A percentile compares a stretch with the other conserved stretches of the same genome.
phyloP scores from a whole-genome alignment of 1,284 basidiomycete species.

The Athelia psychrophila region DNA sequence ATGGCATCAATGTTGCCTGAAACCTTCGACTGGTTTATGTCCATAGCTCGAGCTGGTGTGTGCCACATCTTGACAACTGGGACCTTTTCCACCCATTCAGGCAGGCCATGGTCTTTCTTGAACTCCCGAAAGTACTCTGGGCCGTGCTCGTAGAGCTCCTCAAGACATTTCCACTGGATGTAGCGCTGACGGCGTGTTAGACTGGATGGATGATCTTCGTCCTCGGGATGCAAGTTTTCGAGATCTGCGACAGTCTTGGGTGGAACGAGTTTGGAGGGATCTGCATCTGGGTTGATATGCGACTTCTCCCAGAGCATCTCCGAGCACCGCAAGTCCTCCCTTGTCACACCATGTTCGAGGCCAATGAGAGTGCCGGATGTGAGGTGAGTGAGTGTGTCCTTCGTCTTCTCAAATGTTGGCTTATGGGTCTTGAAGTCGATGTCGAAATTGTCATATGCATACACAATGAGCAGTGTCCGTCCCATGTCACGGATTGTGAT shows the following conservation, averaged over 20 bases:
- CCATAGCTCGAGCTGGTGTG: background rate
- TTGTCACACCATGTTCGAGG: constrained; percentile 22
- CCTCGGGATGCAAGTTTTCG: background rate
- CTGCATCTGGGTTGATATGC: too few species aligned
- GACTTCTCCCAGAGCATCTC: too few species aligned
- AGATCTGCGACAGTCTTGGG: background rate
- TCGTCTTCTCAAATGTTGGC: too few species aligned
- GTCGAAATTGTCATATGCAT: too few species aligned
- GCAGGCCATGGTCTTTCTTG: background rate
- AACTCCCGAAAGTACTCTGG: background rate
- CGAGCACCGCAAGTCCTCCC: constrained; percentile 11
- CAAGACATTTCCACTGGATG: background rate
- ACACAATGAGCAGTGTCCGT: constrained; percentile 14
- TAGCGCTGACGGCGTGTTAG: background rate
- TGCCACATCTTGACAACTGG: background rate
- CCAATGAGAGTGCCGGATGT: constrained; percentile 23
- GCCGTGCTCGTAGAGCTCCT: background rate
- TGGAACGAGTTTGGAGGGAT: background rate
- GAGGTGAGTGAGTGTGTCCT: constrained; percentile 25
- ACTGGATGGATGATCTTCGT: background rate
- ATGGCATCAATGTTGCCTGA: background rate
- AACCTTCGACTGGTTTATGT: background rate
- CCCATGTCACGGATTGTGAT: constrained; percentile 11
- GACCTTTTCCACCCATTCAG: background rate
- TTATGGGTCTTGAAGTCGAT: too few species aligned